phyloP scores from a whole-genome alignment of 2,329 filamentous ascomycete genomes.

The Apiospora saccharicola region DNA sequence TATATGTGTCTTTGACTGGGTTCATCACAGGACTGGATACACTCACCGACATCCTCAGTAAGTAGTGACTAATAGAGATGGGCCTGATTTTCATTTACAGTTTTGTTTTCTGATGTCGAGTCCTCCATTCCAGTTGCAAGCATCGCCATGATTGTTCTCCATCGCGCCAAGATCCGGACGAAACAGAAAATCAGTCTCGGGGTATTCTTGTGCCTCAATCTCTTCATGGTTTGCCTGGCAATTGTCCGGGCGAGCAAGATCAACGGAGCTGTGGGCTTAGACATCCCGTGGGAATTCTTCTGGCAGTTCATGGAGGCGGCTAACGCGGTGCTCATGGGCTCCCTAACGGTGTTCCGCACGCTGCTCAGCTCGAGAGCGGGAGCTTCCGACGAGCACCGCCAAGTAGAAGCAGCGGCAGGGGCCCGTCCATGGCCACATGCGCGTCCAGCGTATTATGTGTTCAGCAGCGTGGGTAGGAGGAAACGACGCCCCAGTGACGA shows the following conservation, averaged over 20 bases:
- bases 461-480: background rate
- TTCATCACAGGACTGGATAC: conserved; percentile 33
- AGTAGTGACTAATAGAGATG: background rate
- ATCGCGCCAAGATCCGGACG: conserved; percentile 27
- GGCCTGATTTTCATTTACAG: background rate
- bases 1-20: conserved; percentile 31
- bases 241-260: conserved; percentile 30
- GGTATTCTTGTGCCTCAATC: conserved; percentile 33
- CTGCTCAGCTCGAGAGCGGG: conserved; percentile 25
- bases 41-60: conserved; percentile 33
- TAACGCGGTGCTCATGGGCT: conserved; percentile 35
- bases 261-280: conserved; percentile 28
- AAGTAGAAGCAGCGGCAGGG: too few species aligned
- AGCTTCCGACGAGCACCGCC: background rate
- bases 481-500: too few species aligned
- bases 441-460: background rate
- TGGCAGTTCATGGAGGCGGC: conserved; percentile 34
- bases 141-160: conserved; percentile 36
- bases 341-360: conserved; percentile 35
- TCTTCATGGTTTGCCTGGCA: conserved; percentile 34
- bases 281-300: conserved; percentile 36
- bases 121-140: conserved; percentile 30
- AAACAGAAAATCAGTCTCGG: conserved; percentile 32
- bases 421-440: background rate
- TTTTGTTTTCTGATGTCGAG: background rate